A percentile compares a stretch with the other conserved stretches of the same genome.
Evolutionary conservation across 768 basidiomycete species (phyloP).

Genomic region (Tricholoma flavovirens): DNA sequence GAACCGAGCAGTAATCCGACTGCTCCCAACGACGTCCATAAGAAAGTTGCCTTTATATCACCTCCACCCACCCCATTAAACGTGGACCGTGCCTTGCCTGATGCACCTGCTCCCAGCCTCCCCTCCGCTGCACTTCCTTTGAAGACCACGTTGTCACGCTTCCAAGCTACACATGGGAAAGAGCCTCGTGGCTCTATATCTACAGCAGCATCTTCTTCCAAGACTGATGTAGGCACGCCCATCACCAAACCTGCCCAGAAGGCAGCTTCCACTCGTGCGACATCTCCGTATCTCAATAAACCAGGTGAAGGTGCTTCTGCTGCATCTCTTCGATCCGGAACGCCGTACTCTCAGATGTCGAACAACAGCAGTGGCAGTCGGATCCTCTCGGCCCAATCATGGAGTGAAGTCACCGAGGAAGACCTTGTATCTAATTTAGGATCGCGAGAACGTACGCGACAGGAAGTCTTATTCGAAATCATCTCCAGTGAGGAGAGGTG

Average conservation of each 20-base stretch:
- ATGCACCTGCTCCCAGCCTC: conserved; percentile 31
- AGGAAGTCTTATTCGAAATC: conserved; percentile 96
- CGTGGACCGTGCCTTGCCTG: conserved; percentile 49
- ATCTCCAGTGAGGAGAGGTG: conserved; percentile 94
- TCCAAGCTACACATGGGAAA: conserved; percentile 68
- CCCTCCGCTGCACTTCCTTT: conserved; percentile 29
- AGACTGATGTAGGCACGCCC: conserved; percentile 48
- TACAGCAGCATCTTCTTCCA: conserved; percentile 57
- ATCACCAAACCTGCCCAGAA: conserved; percentile 38
- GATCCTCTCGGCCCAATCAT: conserved; percentile 73
- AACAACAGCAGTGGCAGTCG: conserved; percentile 52
- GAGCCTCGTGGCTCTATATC: conserved; percentile 65
- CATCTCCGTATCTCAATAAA: conserved; percentile 53
- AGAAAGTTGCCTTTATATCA: conserved; percentile 86
- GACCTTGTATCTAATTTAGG: conserved; percentile 91
- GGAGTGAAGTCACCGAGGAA: conserved; percentile 93
- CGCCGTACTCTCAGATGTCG: conserved; percentile 79
- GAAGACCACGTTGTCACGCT: conserved; percentile 73
- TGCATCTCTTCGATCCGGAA: conserved; percentile 71
- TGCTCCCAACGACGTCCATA: conserved; percentile 48
- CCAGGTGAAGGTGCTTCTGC: conserved; percentile 43
- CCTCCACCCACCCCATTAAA: conserved; percentile 66
- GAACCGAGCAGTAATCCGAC: conserved; percentile 22
- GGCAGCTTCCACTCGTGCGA: conserved; percentile 58
- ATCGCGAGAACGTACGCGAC: conserved; percentile 89